These are phyloP conservation scores for Circinella minor DNA, from an alignment of 371 early-diverging fungal species.

Conservation along the genomic window DNA sequence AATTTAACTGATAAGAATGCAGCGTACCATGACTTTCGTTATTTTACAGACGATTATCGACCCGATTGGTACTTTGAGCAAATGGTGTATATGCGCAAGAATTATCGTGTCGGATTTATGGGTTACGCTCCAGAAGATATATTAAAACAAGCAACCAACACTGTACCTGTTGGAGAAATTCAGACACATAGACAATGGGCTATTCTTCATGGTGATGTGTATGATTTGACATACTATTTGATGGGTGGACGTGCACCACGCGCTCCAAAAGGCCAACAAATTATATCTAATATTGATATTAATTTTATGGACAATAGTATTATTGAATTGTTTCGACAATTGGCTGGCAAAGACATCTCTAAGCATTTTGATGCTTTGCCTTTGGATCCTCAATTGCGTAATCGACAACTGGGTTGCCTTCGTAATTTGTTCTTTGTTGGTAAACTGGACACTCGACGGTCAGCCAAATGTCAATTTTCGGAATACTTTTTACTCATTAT, in stretches of 20 bases:
- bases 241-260: slow-evolving; percentile 48
- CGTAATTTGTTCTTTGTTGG: slow-evolving; percentile 85
- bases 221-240: slow-evolving; percentile 48
- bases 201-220: slow-evolving; percentile 49
- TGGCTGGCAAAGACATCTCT: slow-evolving; percentile 72
- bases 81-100: slow-evolving; percentile 53
- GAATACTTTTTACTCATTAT: slow-evolving; percentile 82
- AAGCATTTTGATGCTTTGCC: slow-evolving; percentile 62
- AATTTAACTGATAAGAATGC: slow-evolving; percentile 47
- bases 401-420: slow-evolving; percentile 66
- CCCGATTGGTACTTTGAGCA: slow-evolving; percentile 61
- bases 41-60: slow-evolving; percentile 42
- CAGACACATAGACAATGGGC: slow-evolving; percentile 49
- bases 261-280: slow-evolving; percentile 39
- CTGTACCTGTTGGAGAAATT: slow-evolving; percentile 41
- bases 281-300: slow-evolving; percentile 57
- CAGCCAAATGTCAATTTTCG: slow-evolving; percentile 80
- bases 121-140: slow-evolving; percentile 40
- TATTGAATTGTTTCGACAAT: slow-evolving; percentile 65
- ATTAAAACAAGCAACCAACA: slow-evolving; percentile 43
- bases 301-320: slow-evolving; percentile 64
- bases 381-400: slow-evolving; percentile 35
- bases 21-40: slow-evolving; percentile 44
- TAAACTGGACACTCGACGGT: slow-evolving; percentile 80
- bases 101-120: slow-evolving; percentile 53